A percentile compares a stretch with the other conserved stretches of the same genome.
phyloP scores from a whole-genome alignment of 495 filamentous ascomycete genomes.

The Penicillium steckii region DNA sequence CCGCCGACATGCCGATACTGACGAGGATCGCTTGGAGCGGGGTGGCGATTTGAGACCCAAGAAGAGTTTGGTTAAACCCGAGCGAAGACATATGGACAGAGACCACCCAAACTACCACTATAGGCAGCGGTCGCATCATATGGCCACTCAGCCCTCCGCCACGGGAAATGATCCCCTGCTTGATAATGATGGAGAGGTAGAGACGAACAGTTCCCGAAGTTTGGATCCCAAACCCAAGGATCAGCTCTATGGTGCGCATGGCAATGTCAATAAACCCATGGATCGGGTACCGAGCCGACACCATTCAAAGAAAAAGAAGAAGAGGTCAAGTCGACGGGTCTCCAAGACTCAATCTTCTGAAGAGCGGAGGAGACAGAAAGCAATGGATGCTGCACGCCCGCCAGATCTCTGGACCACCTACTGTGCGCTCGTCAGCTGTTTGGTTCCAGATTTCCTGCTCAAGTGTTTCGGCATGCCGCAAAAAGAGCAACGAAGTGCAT shows the following conservation, averaged over 20 bases:
- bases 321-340: slow-evolving; percentile 49
- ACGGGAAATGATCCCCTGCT: slow-evolving; percentile 87
- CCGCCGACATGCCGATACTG: slow-evolving; percentile 31
- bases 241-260: slow-evolving; percentile 33
- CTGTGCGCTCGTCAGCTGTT: slow-evolving; percentile 90
- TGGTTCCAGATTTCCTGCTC: slow-evolving; percentile 84
- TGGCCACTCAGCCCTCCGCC: slow-evolving; percentile 82
- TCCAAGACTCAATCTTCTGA: slow-evolving; percentile 50
- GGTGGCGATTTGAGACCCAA: slow-evolving; percentile 56
- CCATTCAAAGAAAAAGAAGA: slow-evolving; percentile 43
- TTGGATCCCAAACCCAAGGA: slow-evolving; percentile 52
- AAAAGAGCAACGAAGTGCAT: slow-evolving; percentile 86
- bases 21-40: slow-evolving; percentile 39
- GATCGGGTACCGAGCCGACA: slow-evolving; percentile 44
- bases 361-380: slow-evolving; percentile 61
- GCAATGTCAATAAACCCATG: slow-evolving; percentile 48
- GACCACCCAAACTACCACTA: slow-evolving; percentile 96
- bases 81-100: slow-evolving; percentile 74
- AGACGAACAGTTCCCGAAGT: slow-evolving; percentile 55
- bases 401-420: slow-evolving; percentile 95
- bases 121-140: slow-evolving; percentile 72
- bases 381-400: slow-evolving; percentile 67
- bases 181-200: slow-evolving; percentile 63
- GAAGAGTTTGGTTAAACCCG: slow-evolving; percentile 81
- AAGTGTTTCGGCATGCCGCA: slow-evolving; percentile 83